Evolutionary conservation across 176 grass and related monocot genomes (phyloP), one percentile per base, ranked within the genome.

Genomic region (Triticum urartu): DNA sequence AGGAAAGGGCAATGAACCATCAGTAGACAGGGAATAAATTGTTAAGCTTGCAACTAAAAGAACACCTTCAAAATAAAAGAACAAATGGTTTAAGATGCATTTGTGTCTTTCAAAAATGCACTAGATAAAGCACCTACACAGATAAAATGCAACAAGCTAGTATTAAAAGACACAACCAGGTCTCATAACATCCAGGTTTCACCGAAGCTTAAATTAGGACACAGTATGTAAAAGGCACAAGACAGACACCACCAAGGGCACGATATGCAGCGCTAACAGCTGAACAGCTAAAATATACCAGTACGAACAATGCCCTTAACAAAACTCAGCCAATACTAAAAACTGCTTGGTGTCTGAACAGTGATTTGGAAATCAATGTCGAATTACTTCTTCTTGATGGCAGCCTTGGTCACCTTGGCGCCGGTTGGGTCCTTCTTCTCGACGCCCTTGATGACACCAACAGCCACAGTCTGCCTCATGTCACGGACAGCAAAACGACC

Each of bases 391-490:
- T 97, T 97, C 95, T 98, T 98, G 45, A 79, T 85, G 18, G 95
- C 93, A 80, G 95, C 92, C 91, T 97, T 94, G 81, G 94, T 97
- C 18, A 97, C 64, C 91, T 97, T 97, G 52, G 94, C 91, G 3
- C 94, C 94, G 1, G 89, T 92, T 0, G 92, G 89, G 24, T 97
- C 94, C 86, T 97, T 97, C 92, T 97, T 94, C 80, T 97, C 94
- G 0, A 97, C 90, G 1, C 75, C 71, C 89, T 94, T 97, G 89
- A 97, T 94, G 47, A 97, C 94, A 33, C 94, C 94, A 3, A 97
- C 91, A 66, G 94, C 94, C 21, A 97, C 92, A 0, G 94, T 97
- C 32, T 97, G 94, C 21, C 89, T 84, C 94, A 97, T 94, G 85
- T 97, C 94, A n/a, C 94, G 86, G 7, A 94, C 91, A 13, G 91